Percentiles rank a stretch among this genome's conserved stretches.
phyloP scores from a whole-genome alignment of 2,329 filamentous ascomycete species.

The Monilinia laxa region DNA sequence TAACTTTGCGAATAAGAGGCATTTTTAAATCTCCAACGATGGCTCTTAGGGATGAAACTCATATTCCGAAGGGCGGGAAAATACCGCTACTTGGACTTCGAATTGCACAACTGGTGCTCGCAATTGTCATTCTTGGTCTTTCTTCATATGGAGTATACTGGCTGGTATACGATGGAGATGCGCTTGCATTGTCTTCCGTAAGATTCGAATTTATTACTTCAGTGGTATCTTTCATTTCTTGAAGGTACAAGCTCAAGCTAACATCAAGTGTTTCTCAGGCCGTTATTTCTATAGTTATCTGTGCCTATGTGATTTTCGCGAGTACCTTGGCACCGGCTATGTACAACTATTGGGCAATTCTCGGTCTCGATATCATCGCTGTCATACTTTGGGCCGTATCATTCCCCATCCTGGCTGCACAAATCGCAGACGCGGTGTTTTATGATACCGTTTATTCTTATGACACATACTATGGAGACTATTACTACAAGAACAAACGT shows the following conservation, averaged over 20 bases:
- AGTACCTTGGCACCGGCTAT: not conserved
- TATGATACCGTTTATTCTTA: not conserved
- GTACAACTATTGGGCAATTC: constrained; percentile 22
- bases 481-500: constrained; percentile 18
- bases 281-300: constrained; percentile 5
- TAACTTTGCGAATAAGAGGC: too few species aligned
- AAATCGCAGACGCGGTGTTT: not conserved
- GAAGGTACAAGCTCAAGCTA: not conserved
- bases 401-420: constrained; percentile 7
- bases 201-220: not conserved
- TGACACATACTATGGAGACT: not conserved
- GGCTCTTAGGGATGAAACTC: not conserved
- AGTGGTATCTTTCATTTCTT: not conserved
- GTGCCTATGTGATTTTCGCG: constrained; percentile 12
- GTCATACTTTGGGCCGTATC: constrained; percentile 14
- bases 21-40: not conserved
- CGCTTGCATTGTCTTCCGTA: constrained; percentile 19
- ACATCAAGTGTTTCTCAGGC: not conserved
- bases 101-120: constrained; percentile 14
- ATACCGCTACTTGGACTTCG: not conserved
- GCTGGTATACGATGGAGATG: constrained; percentile 8
- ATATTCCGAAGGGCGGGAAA: constrained; percentile 1
- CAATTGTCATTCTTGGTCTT: constrained; percentile 11
- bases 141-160: constrained; percentile 14
- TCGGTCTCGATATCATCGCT: constrained; percentile 14